Conservation (phyloP, 2,329 filamentous ascomycete species). For the Cordyceps cateniannulata region DNA sequence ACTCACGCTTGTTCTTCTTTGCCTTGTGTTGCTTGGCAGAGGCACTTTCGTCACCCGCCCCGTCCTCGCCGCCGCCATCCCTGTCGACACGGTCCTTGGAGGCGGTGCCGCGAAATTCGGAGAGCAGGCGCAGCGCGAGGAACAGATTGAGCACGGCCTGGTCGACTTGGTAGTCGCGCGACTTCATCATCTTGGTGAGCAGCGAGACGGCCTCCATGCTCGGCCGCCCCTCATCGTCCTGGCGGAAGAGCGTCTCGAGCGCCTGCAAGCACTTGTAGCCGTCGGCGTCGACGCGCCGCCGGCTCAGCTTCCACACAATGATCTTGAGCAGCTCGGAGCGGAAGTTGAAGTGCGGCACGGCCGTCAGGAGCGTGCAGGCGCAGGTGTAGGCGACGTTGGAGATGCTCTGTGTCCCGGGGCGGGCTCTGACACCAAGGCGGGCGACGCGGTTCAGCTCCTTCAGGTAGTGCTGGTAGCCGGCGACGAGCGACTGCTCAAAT, state of each 20-base stretch:
- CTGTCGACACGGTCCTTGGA: constrained; percentile 70
- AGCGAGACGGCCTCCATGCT: constrained; percentile 81
- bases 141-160: constrained; percentile 88
- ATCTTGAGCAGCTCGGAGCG: constrained; percentile 82
- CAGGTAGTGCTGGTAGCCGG: constrained; percentile 79
- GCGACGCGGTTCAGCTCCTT: constrained; percentile 65
- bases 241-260: constrained; percentile 72
- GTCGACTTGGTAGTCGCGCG: constrained; percentile 72
- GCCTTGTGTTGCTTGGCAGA: constrained; percentile 40
- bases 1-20: constrained; percentile 70
- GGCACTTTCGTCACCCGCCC: constrained; percentile 15
- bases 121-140: constrained; percentile 78
- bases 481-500: constrained; percentile 83
- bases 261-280: constrained; percentile 72
- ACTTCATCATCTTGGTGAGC: constrained; percentile 92
- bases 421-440: constrained; percentile 42
- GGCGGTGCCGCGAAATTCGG: constrained; percentile 79
- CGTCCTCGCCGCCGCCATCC: constrained; percentile 18
- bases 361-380: constrained; percentile 69
- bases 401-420: constrained; percentile 42
- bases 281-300: constrained; percentile 63
- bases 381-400: constrained; percentile 77
- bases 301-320: constrained; percentile 74
- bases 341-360: constrained; percentile 97
- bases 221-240: constrained; percentile 84